Evolutionary conservation across 2,329 filamentous ascomycete species (phyloP), one percentile per base, ranked within the genome.

Genomic region (Colletotrichum paranaense): DNA sequence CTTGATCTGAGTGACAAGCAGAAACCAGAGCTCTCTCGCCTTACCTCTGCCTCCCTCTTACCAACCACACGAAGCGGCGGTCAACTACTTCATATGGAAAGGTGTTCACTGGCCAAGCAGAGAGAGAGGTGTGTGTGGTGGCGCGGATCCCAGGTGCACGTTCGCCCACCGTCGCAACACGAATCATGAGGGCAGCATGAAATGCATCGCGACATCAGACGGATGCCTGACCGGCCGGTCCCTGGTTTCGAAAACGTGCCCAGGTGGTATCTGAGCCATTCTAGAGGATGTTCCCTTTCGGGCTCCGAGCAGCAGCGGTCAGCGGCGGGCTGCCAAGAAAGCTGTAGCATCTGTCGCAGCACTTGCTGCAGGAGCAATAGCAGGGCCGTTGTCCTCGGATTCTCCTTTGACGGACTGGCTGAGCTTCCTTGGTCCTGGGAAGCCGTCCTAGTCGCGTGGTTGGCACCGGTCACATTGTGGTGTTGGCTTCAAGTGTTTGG

Each of bases 31-130:
- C 71, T 73, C 19, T 49, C 42, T 49, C 58, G 19, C 60, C 46
- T 62, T 66, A 35, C 32, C 57, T 46, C 19, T n/a, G 7, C 8
- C 8, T n/a, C 42, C 19, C 16, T 22, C 42, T n/a, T 26, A 56
- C 22, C 14, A 26, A 42, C 63, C n/a, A 16, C 35, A 32, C 11
- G 28, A 32, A 24, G 14, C 49, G 70, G 62, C 58, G 22, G 62
- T 58, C 71, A 62, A 66, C 67, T 73, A 66, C 67, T 73, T 73
- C 71, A 73, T 73, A 73, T 73, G 71, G 62, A 71, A 73, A 71
- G 67, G 67, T 57, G 35, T 46, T 70, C 55, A 52, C 71, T 62
- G 60, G 53, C 14, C 38, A 42, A 42, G n/a, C 24, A 46, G 55
- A 16, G 26, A 42, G 38, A 6, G 14, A 16, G 16, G 38, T 35